Base-by-base conservation (phyloP, 2,329 filamentous ascomycete genomes). In the Fusarium penzigii region DNA sequence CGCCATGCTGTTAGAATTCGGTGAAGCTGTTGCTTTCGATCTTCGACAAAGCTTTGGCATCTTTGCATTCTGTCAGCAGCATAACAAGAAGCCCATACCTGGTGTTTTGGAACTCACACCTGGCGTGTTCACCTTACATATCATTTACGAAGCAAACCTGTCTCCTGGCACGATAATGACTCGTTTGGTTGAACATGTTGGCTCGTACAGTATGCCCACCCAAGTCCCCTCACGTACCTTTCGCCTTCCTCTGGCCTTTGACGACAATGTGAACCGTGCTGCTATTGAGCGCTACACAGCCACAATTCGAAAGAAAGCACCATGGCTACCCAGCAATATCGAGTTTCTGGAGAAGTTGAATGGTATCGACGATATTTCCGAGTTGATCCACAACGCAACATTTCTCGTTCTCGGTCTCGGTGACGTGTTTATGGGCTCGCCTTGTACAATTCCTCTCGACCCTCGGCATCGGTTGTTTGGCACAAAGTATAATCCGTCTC, bases 271-370 rank as follows among this genome's bases (percentile, higher is more conserved):
- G n/a, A 69, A 67, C 50, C 63, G 75, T 17, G 76, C 80, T 34
- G 83, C 84, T 1, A 77, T 84, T 1, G 70, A 81, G 42, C 76
- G 84, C 4, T 88, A 88, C 66, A 80, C 80, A 63, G 80, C 80
- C 20, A 86, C 83, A 1, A 83, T 85, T 55, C 76, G 85, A 7
- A 76, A 79, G 1, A 78, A 83, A 44, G 85, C 85, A 0, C 78
- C 81, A 0, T 88, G 85, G 62, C 72, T 87, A 0, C 85, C 85
- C 0, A 81, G 83, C 57, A 86, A 86, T 48, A 73, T 86, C 39
- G 74, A 79, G 1, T 88, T 87, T 50, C 55, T 76, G 3, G 64
- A 70, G 46, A 53, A 60, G 41, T 57, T 73, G 11, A 74, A 74
- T 51, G 69, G 65, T 0, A 54, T 72, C 14, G 55, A 62, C 2